Evolutionary conservation across 352 stramenopile species (phyloP).

Genomic region (Phytophthora hibernalis): DNA sequence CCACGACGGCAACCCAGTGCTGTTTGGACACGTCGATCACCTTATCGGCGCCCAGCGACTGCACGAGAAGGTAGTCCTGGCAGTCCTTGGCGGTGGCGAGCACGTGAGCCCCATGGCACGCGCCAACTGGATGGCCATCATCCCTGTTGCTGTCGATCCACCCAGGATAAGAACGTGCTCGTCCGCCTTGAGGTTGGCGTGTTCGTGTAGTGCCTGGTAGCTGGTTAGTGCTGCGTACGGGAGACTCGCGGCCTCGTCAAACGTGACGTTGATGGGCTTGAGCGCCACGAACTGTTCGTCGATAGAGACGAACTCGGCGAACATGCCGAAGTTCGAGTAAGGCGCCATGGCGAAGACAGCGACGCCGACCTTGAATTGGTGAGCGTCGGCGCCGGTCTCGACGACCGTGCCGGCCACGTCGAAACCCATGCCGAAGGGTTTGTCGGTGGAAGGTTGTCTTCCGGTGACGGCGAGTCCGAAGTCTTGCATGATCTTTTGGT

Average conservation of each 20-base stretch:
- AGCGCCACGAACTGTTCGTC: conserved; percentile 49
- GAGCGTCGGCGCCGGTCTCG: conserved; percentile 52
- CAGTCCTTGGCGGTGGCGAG: conserved; percentile 63
- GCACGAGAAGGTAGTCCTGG: conserved; percentile 65
- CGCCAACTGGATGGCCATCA: conserved; percentile 67
- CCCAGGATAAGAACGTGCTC: conserved; percentile 63
- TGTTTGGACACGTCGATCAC: conserved; percentile 70
- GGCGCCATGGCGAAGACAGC: conserved; percentile 65
- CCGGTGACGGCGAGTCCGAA: conserved; percentile 44
- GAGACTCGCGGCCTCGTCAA: conserved; percentile 64
- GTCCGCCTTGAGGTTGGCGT: conserved; percentile 37
- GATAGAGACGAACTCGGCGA: conserved; percentile 63
- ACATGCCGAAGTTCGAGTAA: conserved; percentile 45
- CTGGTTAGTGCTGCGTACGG: conserved; percentile 60
- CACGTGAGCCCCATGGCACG: conserved; percentile 60
- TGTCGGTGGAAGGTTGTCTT: conserved; percentile 31
- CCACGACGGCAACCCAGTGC: conserved; percentile 38
- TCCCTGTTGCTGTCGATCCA: conserved; percentile 38
- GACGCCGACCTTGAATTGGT: conserved; percentile 62
- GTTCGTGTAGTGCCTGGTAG: conserved; percentile 56
- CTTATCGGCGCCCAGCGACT: conserved; percentile 48
- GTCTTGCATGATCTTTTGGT: conserved; percentile 64
- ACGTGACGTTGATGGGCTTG: conserved; percentile 58
- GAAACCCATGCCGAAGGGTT: conserved; percentile 58
- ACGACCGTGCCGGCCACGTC: conserved; percentile 73